Conservation (phyloP, 2,329 filamentous ascomycete species). For the Eutypa lata region DNA sequence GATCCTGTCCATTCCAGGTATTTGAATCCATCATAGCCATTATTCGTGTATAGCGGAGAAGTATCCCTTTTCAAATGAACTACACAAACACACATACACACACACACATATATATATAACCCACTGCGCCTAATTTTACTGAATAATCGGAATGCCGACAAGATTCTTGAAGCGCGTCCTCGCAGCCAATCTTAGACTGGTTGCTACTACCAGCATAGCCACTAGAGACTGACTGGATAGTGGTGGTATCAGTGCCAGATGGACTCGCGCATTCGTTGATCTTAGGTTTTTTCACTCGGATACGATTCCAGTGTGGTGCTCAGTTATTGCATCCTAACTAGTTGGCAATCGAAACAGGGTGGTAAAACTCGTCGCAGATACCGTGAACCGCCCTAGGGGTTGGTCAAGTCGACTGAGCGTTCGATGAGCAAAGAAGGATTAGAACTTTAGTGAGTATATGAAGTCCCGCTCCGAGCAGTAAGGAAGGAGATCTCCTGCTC, state of each 20-base stretch:
- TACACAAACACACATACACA: too few species aligned
- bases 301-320: neutral
- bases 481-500: too few species aligned
- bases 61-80: neutral
- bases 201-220: neutral
- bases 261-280: neutral
- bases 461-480: too few species aligned
- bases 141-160: neutral
- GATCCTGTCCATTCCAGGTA: conserved; percentile 56
- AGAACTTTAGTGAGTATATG: neutral
- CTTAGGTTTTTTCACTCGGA: neutral
- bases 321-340: neutral
- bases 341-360: neutral
- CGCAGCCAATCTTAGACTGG: neutral
- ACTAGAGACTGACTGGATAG: neutral
- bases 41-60: conserved; percentile 6
- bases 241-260: neutral
- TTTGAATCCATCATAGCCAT: conserved; percentile 51
- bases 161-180: neutral
- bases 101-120: neutral
- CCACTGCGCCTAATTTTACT: neutral
- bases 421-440: neutral
- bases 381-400: too few species aligned
- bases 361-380: neutral
- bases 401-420: neutral